Evolutionary conservation across 2,329 filamentous ascomycete genomes (phyloP).

Genomic region (Monilinia polystroma): DNA sequence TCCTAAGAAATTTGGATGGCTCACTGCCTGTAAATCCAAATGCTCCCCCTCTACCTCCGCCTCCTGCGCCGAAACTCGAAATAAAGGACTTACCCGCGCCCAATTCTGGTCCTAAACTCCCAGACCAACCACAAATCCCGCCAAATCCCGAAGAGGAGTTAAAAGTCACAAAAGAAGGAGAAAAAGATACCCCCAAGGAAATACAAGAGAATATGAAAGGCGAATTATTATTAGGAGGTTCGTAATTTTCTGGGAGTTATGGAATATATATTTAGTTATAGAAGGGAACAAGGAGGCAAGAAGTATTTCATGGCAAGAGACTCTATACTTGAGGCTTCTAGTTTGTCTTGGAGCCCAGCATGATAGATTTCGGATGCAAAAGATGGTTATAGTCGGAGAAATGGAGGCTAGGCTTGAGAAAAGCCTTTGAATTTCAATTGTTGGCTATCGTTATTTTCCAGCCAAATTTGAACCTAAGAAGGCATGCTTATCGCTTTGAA

Average conservation of each 20-base stretch:
- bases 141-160: neutral
- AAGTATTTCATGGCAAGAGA: neutral
- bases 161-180: neutral
- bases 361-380: neutral
- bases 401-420: neutral
- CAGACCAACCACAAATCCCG: neutral
- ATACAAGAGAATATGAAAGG: neutral
- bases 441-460: neutral
- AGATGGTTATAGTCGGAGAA: neutral
- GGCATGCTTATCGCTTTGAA: neutral
- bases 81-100: neutral
- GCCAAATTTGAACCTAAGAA: neutral
- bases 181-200: neutral
- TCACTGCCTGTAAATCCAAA: constrained; percentile 13
- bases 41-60: neutral
- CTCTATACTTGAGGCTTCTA: neutral
- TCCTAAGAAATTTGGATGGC: constrained; percentile 8
- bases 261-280: neutral
- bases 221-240: neutral
- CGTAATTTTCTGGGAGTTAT: neutral
- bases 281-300: neutral
- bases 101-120: neutral
- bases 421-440: no score
- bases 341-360: neutral
- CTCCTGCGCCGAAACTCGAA: constrained; percentile 1